Conservation (phyloP, 805 yeast species). For the Schizosaccharomyces lindneri region DNA sequence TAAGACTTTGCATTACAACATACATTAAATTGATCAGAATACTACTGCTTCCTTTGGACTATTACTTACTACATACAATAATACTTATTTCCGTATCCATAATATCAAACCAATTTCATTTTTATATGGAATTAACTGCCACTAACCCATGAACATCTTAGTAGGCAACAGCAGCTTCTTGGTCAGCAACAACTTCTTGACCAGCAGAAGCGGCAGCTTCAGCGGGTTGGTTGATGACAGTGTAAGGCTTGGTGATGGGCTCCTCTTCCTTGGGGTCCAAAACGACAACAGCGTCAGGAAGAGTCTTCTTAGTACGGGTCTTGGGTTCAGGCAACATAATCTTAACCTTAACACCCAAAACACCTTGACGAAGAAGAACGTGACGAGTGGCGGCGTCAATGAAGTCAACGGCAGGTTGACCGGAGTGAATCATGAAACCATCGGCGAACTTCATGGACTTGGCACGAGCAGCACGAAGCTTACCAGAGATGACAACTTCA, state of each 20-base stretch:
- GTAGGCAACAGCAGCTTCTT: not conserved
- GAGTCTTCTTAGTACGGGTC: slow-evolving; percentile 54
- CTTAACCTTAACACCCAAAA: slow-evolving; percentile 96
- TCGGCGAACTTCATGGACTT: slow-evolving; percentile 99
- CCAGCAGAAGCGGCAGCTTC: not conserved
- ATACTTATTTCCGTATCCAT: not conserved
- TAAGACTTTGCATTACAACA: not conserved
- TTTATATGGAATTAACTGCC: not conserved
- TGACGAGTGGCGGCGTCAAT: slow-evolving; percentile 97
- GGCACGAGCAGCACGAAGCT: slow-evolving; percentile 99
- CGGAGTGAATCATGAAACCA: slow-evolving; percentile 99
- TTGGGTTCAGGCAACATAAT: slow-evolving; percentile 68
- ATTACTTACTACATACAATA: not conserved
- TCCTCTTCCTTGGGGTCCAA: slow-evolving; percentile 82
- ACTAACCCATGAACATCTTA: not conserved
- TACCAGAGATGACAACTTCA: slow-evolving; percentile 98
- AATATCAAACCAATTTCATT: not conserved
- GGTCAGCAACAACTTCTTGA: not conserved
- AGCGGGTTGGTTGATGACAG: not conserved
- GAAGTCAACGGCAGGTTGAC: slow-evolving; percentile 98
- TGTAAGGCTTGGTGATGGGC: slow-evolving; percentile 44
- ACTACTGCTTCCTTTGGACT: not conserved
- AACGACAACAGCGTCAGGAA: slow-evolving; percentile 77
- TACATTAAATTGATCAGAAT: not conserved
- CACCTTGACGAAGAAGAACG: slow-evolving; percentile 99